Evolutionary conservation across 2,329 filamentous ascomycete species (phyloP), one percentile per base, ranked within the genome.

Genomic region (Allantophomopsis lycopodina): DNA sequence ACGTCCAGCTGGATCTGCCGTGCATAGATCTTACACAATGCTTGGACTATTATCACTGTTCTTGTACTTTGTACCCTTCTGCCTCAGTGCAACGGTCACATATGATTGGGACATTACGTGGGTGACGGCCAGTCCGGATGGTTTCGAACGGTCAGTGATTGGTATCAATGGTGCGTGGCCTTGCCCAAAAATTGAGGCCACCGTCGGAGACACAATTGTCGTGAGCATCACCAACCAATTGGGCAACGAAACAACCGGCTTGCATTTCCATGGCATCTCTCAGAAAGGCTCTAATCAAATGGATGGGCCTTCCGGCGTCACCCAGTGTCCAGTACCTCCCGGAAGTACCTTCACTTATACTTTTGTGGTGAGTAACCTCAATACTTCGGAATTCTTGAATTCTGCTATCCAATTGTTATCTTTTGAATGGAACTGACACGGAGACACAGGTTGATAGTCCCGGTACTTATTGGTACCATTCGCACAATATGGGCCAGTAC

Each of bases 111-210:
- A 58, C 28, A 52, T 60, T 33, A 60, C 55, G 7, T 65, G 62
- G 62, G 60, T 65, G 3, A 57, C 46, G 36, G 55, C 55, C 3
- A 46, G 53, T 6, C 61, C 61, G 1, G 60, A 63, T 41, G 61
- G 61, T 38, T 58, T 59, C 33, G 50, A 55, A 14, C 60, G 71
- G 11, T 60, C 62, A 17, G 63, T 64, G 2, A 67, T 75, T 46
- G 73, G 72, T 11, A 71, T 81, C 54, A 80, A 81, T 48, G 66
- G 66, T 4, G 52, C 69, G 49, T 78, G 76, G 71, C 76, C 76
- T 11, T 68, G 72, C 40, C 77, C 77, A 2, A 52, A 54, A 5
- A 66, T 77, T 21, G 61, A 69, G 42, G 71, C 65, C 33, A 63
- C 56, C 35, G 60, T 65, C 18, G 70, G 69, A 30, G 71, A 75